phyloP scores from a whole-genome alignment of 768 basidiomycete genomes.

The Cystofilobasidium macerans region DNA sequence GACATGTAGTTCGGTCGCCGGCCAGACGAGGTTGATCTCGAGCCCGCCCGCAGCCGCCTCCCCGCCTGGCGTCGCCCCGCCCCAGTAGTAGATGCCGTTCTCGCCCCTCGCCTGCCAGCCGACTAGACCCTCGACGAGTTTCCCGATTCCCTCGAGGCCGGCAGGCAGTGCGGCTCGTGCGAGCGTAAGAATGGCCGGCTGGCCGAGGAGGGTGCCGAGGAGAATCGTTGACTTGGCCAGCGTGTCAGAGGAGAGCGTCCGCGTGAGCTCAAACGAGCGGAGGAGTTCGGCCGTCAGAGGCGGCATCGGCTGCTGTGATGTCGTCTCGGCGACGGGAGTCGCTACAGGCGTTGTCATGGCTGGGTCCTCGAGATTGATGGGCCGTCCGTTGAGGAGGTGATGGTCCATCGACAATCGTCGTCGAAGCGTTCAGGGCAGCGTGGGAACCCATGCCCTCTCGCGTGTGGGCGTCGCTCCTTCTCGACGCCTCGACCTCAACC shows the following conservation, averaged over 20 bases:
- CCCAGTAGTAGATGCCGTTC: slow-evolving; percentile 7
- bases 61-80: not conserved
- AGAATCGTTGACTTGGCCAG: not conserved
- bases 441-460: too few relatives aligned
- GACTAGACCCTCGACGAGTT: not conserved
- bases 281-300: not conserved
- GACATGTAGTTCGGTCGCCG: slow-evolving; percentile 82
- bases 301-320: not conserved
- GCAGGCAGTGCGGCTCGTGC: not conserved
- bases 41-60: not conserved
- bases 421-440: too few relatives aligned
- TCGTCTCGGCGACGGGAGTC: too few relatives aligned
- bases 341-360: too few relatives aligned
- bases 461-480: too few relatives aligned
- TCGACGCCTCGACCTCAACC: too few relatives aligned
- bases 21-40: slow-evolving; percentile 50
- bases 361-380: too few relatives aligned
- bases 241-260: not conserved
- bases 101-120: not conserved
- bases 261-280: not conserved
- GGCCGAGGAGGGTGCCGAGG: not conserved
- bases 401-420: too few relatives aligned
- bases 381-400: too few relatives aligned
- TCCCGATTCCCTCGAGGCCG: not conserved
- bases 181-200: not conserved